These are phyloP conservation scores for Cudoniella acicularis DNA, from an alignment of 495 filamentous ascomycete species.

Conservation along the genomic window DNA sequence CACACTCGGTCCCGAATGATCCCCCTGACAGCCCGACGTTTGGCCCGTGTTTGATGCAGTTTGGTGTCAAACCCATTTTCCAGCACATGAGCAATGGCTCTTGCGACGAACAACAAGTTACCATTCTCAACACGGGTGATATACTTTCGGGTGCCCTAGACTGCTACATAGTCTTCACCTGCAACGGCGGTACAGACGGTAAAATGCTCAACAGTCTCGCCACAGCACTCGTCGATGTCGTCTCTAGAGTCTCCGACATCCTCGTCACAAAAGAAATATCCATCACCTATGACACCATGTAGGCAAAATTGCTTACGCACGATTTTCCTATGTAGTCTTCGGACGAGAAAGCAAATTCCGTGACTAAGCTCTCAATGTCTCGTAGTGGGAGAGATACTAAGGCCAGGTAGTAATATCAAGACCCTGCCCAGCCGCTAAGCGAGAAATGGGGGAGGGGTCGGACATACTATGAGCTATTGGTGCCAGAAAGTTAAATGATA, in stretches of 20 bases:
- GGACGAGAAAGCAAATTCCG: no score
- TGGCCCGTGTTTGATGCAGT: background rate
- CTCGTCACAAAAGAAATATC: background rate
- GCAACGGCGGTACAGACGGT: no score
- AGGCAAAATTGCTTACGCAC: no score
- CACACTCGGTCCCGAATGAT: background rate
- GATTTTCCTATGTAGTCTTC: no score
- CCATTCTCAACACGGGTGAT: background rate
- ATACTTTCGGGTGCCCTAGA: background rate
- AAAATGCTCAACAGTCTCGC: background rate
- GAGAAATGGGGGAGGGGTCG: no score
- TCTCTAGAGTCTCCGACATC: background rate
- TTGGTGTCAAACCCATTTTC: background rate
- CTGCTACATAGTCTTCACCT: background rate
- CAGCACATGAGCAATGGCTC: background rate
- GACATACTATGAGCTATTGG: no score
- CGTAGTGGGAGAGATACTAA: no score
- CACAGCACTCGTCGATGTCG: background rate
- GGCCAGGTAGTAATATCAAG: no score
- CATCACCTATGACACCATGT: no score
- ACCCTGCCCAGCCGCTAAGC: no score
- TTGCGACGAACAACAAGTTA: background rate
- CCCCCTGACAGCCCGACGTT: background rate
- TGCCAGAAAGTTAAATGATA: no score
- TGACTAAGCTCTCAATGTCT: no score